Conservation (phyloP, 1,139 yeast species). For the Saccharomycopsis hybrid region DNA sequence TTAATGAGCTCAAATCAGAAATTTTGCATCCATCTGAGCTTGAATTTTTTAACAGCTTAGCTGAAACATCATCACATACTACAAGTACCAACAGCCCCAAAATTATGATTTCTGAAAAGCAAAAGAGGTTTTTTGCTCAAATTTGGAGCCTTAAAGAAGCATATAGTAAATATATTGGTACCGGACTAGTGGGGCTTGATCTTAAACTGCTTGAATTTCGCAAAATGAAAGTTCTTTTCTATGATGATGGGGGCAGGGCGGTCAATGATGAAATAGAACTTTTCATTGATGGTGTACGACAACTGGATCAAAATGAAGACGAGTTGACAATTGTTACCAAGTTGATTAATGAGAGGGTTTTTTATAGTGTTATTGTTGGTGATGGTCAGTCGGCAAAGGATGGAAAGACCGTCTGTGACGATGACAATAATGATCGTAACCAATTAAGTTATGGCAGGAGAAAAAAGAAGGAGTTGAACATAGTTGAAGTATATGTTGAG, state of each 20-base stretch:
- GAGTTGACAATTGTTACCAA: slow-evolving; percentile 3
- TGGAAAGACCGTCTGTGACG: too few species aligned
- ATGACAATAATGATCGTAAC: too few species aligned
- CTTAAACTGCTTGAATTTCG: slow-evolving; percentile 10
- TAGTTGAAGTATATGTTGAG: not conserved
- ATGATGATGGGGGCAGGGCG: too few species aligned
- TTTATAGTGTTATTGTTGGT: too few species aligned
- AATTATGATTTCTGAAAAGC: too few species aligned
- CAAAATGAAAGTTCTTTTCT: not conserved
- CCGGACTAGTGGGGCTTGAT: slow-evolving; percentile 14
- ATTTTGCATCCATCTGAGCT: slow-evolving; percentile 9
- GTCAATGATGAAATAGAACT: slow-evolving; percentile 2
- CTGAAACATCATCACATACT: not conserved
- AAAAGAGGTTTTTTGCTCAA: slow-evolving; percentile 12
- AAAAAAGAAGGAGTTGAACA: not conserved
- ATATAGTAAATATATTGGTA: slow-evolving; percentile 18
- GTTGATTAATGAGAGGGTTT: too few species aligned
- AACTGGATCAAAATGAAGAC: not conserved
- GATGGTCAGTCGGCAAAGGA: too few species aligned
- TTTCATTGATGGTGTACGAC: slow-evolving; percentile 7
- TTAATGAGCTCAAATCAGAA: slow-evolving; percentile 3
- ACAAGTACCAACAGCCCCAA: not conserved
- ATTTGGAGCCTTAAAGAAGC: slow-evolving; percentile 20
- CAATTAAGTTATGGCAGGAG: too few species aligned
- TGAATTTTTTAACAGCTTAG: too few species aligned